Evolutionary conservation across 2,329 filamentous ascomycete species (phyloP).

Genomic region (Ophiosphaerella korrae): DNA sequence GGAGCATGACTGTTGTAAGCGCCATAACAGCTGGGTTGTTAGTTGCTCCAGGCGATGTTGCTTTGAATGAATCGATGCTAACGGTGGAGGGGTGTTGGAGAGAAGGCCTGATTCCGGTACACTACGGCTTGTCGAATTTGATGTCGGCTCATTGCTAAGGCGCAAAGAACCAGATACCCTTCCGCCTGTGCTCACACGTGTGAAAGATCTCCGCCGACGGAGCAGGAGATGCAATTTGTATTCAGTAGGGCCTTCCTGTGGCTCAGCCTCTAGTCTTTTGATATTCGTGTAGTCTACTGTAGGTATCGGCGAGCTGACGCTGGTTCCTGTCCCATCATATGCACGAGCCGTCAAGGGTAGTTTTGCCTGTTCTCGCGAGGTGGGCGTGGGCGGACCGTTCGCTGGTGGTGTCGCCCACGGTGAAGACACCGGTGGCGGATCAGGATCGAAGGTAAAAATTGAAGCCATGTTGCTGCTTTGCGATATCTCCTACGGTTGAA

Average conservation of each 20-base stretch:
- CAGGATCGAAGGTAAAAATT: slow-evolving; percentile 92
- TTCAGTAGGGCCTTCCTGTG: slow-evolving; percentile 91
- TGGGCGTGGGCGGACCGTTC: slow-evolving; percentile 20
- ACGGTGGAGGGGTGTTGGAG: slow-evolving; percentile 44
- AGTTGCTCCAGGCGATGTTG: slow-evolving; percentile 87
- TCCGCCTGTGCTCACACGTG: slow-evolving; percentile 69
- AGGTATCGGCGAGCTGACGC: slow-evolving; percentile 5
- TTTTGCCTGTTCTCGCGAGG: slow-evolving; percentile 21
- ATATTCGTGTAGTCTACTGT: slow-evolving; percentile 51
- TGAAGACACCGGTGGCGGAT: slow-evolving; percentile 85
- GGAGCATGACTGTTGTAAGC: slow-evolving; percentile 90
- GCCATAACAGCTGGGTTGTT: slow-evolving; percentile 93
- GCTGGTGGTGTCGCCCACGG: slow-evolving; percentile 76
- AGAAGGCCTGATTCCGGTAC: slow-evolving; percentile 37
- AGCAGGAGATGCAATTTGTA: slow-evolving; percentile 94
- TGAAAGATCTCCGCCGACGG: slow-evolving; percentile 75
- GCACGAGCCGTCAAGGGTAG: slow-evolving; percentile 16
- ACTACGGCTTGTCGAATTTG: slow-evolving; percentile 29
- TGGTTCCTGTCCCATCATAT: slow-evolving; percentile 5
- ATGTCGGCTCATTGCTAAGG: slow-evolving; percentile 39
- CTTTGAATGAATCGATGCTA: slow-evolving; percentile 69
- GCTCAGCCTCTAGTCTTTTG: slow-evolving; percentile 82
- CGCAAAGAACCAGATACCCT: slow-evolving; percentile 60
- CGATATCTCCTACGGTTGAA: neutral
- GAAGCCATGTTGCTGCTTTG: slow-evolving; percentile 71